Base-by-base conservation (phyloP, 2,329 filamentous ascomycete species). In the Talaromyces sp. region DNA sequence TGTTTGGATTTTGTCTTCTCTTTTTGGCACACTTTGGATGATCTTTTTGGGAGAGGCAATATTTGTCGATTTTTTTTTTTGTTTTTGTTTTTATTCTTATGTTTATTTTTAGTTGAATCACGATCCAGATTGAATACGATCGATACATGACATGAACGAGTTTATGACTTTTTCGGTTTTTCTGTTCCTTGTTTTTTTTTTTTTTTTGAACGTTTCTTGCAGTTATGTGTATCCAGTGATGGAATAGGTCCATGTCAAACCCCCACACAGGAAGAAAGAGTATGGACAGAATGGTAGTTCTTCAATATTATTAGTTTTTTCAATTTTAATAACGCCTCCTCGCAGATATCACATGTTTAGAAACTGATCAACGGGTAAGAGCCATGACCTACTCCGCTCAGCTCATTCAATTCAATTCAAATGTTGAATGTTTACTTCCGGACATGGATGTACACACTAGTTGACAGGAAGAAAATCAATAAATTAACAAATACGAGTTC, bases 381-480 rank as follows among this genome's bases (percentile, higher is more conserved):
- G 32, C 32, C 11, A 33, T 33, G 32, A 33, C 11, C 6, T 30
- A 30, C 28, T 30, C 7, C 28, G 8, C 28, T 8, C 28, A 30
- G 22, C 22, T 22, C 22, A 33, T 33, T 33, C 32, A 33, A 33
- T 33, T 15, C 13, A 36, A 15, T 36, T 15, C 33, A 36, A 36
- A 36, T 4, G 5, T 5, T 5, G 13, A 36, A 17, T 17, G 15
- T 36, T 17, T 36, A 17, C 33, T 6, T 17, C 7, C 33, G 33
- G 5, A 6, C 17, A 3, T 36, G 36, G 9, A 71, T 4, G 10
- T 10, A 33, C 32, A 33, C 33, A 36, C 33, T 6, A 2, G 10
- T 7, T 2, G 4, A 36, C 1, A 36, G 10, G 68, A 44, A 64
- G 77, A 32, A 58, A 62, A 8, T 67, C 75, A 39, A 70, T 10